Base-by-base conservation (phyloP, 225 moss, liverwort and hornwort species). In the Straminergon stramineum region DNA sequence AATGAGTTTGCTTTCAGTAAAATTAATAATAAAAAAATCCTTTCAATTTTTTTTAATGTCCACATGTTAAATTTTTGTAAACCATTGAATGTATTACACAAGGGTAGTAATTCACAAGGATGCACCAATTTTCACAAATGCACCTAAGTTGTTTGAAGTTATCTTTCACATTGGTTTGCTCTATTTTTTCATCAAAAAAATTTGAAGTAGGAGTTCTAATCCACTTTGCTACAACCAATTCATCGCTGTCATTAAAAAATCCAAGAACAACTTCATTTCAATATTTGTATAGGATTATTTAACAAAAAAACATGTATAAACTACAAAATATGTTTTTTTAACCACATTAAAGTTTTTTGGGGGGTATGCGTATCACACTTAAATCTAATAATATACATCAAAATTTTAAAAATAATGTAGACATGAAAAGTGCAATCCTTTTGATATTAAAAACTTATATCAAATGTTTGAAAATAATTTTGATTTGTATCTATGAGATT, bases 311-410 rank as follows among this genome's bases (percentile, higher is more conserved):
- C 5, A 75, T 52, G 12, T 19, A 48, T 4, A 51, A 75, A 52
- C 34, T 32, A 76, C 7, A 51, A 75, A 52, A 52, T 32, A 76
- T 21, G 7, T 1, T 21, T 76, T 76, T 52, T 34, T 13, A 13
- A 75, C 0, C 2, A 32, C 34, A 52, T 52, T 20, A 19, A 7
- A 20, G 76, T 31, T 28, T 27, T 0, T 43, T 27, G 20, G 3
- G 2, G 2, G 0, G 15, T 16, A 27, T 34, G 3, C 1, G 0
- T 34, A 52, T 77, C 1, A 3, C 34, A 22, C 0, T 35, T 13
- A 15, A 37, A 37, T 78, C 6, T 37, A 15, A 9, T 35, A 8
- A 23, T 9, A 34, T 0, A 2, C 7, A 48, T 48, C 48, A 22
- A 53, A 4, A 53, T 2, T 5, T 53, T 23, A 2, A 55, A 55